A percentile compares a stretch with the other conserved stretches of the same genome.
phyloP scores from a whole-genome alignment of 768 basidiomycete species.

The Kwoniella botswanensis region DNA sequence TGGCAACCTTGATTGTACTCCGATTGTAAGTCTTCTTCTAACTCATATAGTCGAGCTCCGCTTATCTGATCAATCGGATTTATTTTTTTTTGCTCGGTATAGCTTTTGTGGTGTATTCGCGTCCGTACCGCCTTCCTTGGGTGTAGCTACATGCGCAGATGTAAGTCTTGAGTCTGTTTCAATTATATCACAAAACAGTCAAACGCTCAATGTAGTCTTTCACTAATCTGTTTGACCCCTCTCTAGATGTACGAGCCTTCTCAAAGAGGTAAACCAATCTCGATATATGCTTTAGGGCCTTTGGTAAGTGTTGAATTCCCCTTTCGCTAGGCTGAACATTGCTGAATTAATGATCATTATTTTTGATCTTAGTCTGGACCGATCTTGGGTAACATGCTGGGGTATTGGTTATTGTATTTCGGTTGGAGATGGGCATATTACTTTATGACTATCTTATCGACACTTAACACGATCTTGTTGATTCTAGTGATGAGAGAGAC shows the following conservation, averaged over 20 bases:
- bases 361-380: conserved; percentile 54
- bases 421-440: conserved; percentile 53
- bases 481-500: conserved; percentile 44
- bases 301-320: conserved; percentile 27
- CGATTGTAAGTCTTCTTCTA: conserved; percentile 37
- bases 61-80: not conserved
- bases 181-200: too few species aligned
- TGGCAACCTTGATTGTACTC: conserved; percentile 42
- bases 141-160: conserved; percentile 53
- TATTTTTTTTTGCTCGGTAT: not conserved
- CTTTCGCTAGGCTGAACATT: not conserved
- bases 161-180: conserved; percentile 32
- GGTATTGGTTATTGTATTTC: conserved; percentile 47
- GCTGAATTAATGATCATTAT: too few species aligned
- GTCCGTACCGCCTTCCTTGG: conserved; percentile 48
- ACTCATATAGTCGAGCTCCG: not conserved
- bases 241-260: conserved; percentile 40
- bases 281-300: conserved; percentile 50
- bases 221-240: too few species aligned
- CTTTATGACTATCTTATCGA: conserved; percentile 39
- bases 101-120: conserved; percentile 48
- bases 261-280: conserved; percentile 46
- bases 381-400: conserved; percentile 48
- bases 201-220: too few species aligned
- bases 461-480: conserved; percentile 37